Conservation (phyloP, 176 grass and related monocot genomes). For the Luzula sylvatica region DNA sequence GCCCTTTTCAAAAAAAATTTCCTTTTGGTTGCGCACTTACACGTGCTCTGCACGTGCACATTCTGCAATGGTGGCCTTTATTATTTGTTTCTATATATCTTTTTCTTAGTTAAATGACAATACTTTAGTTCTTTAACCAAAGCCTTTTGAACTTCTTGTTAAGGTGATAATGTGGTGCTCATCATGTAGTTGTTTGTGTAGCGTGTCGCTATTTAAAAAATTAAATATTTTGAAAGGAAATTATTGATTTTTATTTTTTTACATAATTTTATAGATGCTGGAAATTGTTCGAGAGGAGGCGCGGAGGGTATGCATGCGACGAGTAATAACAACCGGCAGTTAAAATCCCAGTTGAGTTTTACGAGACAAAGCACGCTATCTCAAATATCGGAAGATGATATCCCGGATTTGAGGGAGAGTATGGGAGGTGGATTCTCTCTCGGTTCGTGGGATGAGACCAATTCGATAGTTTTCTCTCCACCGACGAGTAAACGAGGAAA, state of each 20-base stretch:
- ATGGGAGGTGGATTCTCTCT: slow-evolving; percentile 54
- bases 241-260: too few species aligned
- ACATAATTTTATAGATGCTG: neutral
- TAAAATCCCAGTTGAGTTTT: slow-evolving; percentile 66
- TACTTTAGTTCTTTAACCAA: too few species aligned
- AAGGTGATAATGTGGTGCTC: neutral
- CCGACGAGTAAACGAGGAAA: slow-evolving; percentile 47
- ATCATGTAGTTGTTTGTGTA: neutral
- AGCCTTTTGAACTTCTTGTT: too few species aligned
- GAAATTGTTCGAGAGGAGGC: slow-evolving; percentile 21
- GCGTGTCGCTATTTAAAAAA: neutral
- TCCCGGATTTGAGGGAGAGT: slow-evolving; percentile 32
- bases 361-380: slow-evolving; percentile 33
- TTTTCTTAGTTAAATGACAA: too few species aligned
- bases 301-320: slow-evolving; percentile 19
- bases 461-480: slow-evolving; percentile 58
- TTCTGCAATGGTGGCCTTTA: neutral
- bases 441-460: slow-evolving; percentile 68
- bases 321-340: slow-evolving; percentile 20
- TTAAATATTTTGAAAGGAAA: too few species aligned
- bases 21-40: too few species aligned
- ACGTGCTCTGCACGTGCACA: slow-evolving; percentile 12
- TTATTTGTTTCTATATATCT: too few species aligned
- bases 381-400: slow-evolving; percentile 57
- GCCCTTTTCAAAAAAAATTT: too few species aligned